Evolutionary conservation across 352 stramenopile genomes (phyloP).

Genomic region (Phytophthora sansomeana): DNA sequence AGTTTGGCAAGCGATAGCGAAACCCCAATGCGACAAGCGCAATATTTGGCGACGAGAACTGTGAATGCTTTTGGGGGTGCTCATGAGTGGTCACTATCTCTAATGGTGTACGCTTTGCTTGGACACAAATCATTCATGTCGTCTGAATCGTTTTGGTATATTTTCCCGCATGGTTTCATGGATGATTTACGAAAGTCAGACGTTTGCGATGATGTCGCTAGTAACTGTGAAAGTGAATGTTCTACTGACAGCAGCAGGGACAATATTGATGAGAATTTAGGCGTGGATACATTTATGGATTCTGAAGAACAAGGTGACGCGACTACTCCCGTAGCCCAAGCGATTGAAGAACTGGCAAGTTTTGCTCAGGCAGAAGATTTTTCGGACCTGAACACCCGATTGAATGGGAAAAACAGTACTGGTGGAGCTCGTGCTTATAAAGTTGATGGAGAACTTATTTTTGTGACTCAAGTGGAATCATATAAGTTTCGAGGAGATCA

Average conservation of each 20-base stretch:
- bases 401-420: no score
- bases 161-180: background rate
- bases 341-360: no score
- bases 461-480: no score
- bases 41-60: constrained; percentile 4
- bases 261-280: no score
- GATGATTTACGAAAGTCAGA: background rate
- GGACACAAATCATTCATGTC: background rate
- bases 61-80: constrained; percentile 13
- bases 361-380: no score
- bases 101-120: constrained; percentile 9
- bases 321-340: no score
- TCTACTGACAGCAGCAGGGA: background rate
- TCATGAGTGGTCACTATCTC: constrained; percentile 4
- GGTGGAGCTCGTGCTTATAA: no score
- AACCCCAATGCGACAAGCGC: background rate
- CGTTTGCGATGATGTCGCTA: background rate
- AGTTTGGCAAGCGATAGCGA: constrained; percentile 1
- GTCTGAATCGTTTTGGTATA: background rate
- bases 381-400: no score
- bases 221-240: background rate
- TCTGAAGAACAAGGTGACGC: no score
- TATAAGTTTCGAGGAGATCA: no score
- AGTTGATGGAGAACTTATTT: no score
- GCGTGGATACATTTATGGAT: no score